A percentile compares a stretch with the other conserved stretches of the same genome.
Conservation (phyloP, 768 basidiomycete species). For the Termitomyces sp. region DNA sequence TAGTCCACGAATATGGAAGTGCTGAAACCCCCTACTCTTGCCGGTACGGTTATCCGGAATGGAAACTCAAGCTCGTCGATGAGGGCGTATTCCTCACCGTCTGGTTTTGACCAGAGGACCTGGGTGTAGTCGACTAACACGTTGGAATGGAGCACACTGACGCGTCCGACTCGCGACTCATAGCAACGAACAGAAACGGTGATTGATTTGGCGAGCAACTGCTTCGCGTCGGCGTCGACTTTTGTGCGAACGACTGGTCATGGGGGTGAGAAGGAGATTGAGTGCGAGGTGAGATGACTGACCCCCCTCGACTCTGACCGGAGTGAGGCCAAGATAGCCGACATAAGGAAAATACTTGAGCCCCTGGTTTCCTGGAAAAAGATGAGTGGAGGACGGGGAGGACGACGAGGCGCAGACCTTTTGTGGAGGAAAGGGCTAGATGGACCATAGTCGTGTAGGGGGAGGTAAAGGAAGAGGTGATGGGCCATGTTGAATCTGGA, state of each 20-base stretch:
- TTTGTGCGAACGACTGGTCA: slow-evolving; percentile 60
- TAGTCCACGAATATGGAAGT: slow-evolving; percentile 74
- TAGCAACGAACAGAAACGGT: slow-evolving; percentile 80
- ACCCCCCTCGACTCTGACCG: slow-evolving; percentile 75
- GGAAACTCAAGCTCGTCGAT: slow-evolving; percentile 64
- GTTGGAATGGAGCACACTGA: slow-evolving; percentile 53
- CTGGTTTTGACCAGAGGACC: slow-evolving; percentile 64
- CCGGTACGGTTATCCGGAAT: slow-evolving; percentile 67
- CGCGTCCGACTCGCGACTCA: slow-evolving; percentile 64
- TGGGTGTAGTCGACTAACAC: slow-evolving; percentile 63
- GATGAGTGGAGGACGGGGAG: slow-evolving; percentile 3
- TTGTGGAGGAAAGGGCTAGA: slow-evolving; percentile 58
- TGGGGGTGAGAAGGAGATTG: slow-evolving; percentile 7
- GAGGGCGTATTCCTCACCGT: slow-evolving; percentile 48
- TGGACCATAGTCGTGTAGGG: slow-evolving; percentile 52
- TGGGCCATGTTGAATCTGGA: slow-evolving; percentile 30
- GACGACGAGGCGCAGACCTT: slow-evolving; percentile 28
- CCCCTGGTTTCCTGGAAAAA: slow-evolving; percentile 51
- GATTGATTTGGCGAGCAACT: slow-evolving; percentile 60
- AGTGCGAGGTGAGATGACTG: slow-evolving; percentile 20
- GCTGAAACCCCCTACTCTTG: slow-evolving; percentile 57
- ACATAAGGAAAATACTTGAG: slow-evolving; percentile 68
- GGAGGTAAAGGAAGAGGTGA: slow-evolving; percentile 22
- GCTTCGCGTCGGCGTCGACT: slow-evolving; percentile 65
- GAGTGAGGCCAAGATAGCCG: slow-evolving; percentile 79